Conservation (phyloP, 1,139 yeast genomes). For the Debaryomyces sp. region DNA sequence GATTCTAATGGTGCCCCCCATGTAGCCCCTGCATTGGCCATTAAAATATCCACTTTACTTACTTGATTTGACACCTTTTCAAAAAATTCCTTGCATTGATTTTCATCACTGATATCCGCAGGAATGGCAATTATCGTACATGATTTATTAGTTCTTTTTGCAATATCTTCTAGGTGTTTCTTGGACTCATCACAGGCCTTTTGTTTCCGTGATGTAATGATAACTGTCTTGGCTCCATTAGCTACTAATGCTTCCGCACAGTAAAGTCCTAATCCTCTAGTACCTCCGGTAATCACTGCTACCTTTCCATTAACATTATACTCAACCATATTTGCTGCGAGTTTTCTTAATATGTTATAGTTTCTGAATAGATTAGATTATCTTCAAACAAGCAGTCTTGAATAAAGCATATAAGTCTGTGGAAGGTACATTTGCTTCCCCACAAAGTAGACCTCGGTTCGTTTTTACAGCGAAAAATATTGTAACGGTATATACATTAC, state of each 20-base stretch:
- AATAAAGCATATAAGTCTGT: neutral
- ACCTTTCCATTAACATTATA: conserved; percentile 61
- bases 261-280: conserved; percentile 72
- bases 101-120: conserved; percentile 59
- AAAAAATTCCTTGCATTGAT: conserved; percentile 51
- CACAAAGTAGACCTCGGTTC: conserved; percentile 9
- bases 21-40: conserved; percentile 81
- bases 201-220: conserved; percentile 67
- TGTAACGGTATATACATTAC: neutral
- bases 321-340: conserved; percentile 38
- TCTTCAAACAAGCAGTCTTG: neutral
- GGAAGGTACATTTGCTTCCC: conserved; percentile 5
- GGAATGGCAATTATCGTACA: conserved; percentile 58
- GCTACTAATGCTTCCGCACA: conserved; percentile 68
- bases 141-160: conserved; percentile 40
- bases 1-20: conserved; percentile 72
- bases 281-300: conserved; percentile 79
- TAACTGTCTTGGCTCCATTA: conserved; percentile 66
- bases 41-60: conserved; percentile 58
- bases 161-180: conserved; percentile 48
- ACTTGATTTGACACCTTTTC: conserved; percentile 45
- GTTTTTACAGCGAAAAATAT: neutral
- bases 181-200: conserved; percentile 67
- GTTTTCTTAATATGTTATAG: neutral
- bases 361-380: neutral